Evolutionary conservation across 2,329 filamentous ascomycete genomes (phyloP), one percentile per base, ranked within the genome.

Genomic region (Penicillium sp.): DNA sequence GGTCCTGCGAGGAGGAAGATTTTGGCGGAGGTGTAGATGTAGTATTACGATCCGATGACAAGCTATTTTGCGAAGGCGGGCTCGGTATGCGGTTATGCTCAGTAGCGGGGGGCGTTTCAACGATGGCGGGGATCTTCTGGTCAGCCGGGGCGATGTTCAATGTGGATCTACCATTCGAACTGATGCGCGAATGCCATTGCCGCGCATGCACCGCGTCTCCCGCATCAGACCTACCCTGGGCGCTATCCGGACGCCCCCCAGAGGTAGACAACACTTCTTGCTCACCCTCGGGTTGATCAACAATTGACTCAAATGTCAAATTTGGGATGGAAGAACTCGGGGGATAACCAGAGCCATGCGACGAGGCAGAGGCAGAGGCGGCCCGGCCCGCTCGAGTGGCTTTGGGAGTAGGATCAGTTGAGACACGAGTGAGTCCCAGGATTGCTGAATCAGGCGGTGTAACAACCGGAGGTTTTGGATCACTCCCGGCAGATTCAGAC

Each of bases 61-160:
- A 66, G 28, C 60, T 62, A 41, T 59, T 52, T 38, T 65, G 72
- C 54, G 66, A 45, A 60, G 58, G 51, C 58, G 72, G 41, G 41
- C 40, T 55, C 28, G 63, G 52, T 33, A 53, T 44, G 48, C 53
- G 56, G 34, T 48, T 54, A n/a, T 74, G 68, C 40, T 79, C 75
- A 4, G 71, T 62, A 25, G 41, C n/a, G 2, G 80, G 73, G 12
- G 82, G 80, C 1, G 86, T 86, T 65, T 91, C 87, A 46, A 82
- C 66, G 49, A 82, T 81, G 42, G 80, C 74, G 10, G 80, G 80
- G 12, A 82, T 71, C 18, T 65, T 63, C 54, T 71, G 68, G 52
- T 70, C 64, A 43, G 77, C 75, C 11, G 76, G 72, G 29, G 79
- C 75, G 46, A 77, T 65, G 28, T 75, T 72, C 40, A 76, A 69